Evolutionary conservation across 1,139 yeast species (phyloP), one percentile per base, ranked within the genome.

Genomic region (Scheffersomyces segobiensis): DNA sequence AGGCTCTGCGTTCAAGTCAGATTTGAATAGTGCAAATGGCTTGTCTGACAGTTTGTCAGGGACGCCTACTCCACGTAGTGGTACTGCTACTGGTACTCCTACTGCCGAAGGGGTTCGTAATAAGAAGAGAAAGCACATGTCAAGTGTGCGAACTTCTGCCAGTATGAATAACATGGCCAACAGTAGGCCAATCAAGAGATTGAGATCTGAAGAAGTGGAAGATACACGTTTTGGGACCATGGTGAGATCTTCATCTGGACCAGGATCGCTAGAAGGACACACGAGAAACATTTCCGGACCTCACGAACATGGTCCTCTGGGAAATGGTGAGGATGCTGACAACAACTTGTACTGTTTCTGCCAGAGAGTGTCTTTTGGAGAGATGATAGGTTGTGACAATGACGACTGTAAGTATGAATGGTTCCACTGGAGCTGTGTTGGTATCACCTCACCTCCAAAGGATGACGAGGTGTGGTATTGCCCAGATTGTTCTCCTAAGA

Each of bases 361-460:
- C 71, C 91, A 89, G 65, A 85, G 91, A 62, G 93, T 89, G 0
- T 89, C 96, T 1, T 90, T 88, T 75, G 97, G 97, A 14, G 91
- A 91, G 64, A 92, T 92, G 97, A 87, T 92, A 72, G 97, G 96
- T 0, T 92, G 97, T 72, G 97, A 92, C 70, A 89, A 89, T 67
- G 87, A 85, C 20, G 87, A 87, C 63, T 92, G 97, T 76, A 84
- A 87, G 63, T 87, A 80, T 67, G 97, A 91, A 71, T 92, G 97
- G 97, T 92, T 91, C 71, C 95, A 89, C 71, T 88, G 90, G 80
- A 79, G 83, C 59, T 92, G 97, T 77, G 96, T 92, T 55, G 96
- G 97, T 1, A 82, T 92, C 55, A 82, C 84, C 8, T 81, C 84
- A 47, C 90, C 91, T 2, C 93, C 93, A 0, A 84, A 83, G 65